Conservation (phyloP, 306 rosid genomes). For the Rubus parviflorus region DNA sequence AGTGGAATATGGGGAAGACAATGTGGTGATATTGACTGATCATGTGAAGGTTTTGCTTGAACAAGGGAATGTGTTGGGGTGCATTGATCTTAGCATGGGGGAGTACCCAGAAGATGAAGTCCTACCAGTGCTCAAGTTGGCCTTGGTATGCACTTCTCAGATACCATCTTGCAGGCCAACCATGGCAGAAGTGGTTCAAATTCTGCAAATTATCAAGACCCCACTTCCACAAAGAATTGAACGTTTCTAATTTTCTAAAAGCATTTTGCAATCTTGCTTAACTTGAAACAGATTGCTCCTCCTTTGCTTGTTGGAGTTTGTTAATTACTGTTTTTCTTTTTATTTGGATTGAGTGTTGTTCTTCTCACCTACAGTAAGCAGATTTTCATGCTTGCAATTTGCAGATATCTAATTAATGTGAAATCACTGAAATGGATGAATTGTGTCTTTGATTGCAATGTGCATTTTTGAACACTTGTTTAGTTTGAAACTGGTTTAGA, state of each 20-base stretch:
- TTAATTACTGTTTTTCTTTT: neutral
- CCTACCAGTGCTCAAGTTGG: slow-evolving; percentile 69
- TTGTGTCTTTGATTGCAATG: neutral
- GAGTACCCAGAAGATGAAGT: slow-evolving; percentile 77
- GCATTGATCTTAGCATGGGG: slow-evolving; percentile 66
- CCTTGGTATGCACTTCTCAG: slow-evolving; percentile 77
- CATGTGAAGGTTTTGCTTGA: slow-evolving; percentile 73
- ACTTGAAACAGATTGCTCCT: neutral
- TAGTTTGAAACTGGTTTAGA: neutral
- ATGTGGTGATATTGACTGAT: slow-evolving; percentile 66
- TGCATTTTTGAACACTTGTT: neutral
- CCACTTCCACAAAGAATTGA: slow-evolving; percentile 77
- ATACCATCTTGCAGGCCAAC: slow-evolving; percentile 85
- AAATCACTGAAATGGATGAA: neutral
- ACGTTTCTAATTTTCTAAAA: slow-evolving; percentile 27
- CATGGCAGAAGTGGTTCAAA: slow-evolving; percentile 84
- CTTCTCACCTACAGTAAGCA: neutral
- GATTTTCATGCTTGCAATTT: neutral
- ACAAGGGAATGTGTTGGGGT: slow-evolving; percentile 70
- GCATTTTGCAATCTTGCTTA: neutral
- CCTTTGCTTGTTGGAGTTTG: slow-evolving; percentile 1
- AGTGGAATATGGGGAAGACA: slow-evolving; percentile 82
- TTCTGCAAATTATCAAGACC: slow-evolving; percentile 71
- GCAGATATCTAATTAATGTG: neutral
- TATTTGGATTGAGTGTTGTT: slow-evolving; percentile 3